Base-by-base conservation (phyloP, 345 rosid species). In the Corchorus capsularis region DNA sequence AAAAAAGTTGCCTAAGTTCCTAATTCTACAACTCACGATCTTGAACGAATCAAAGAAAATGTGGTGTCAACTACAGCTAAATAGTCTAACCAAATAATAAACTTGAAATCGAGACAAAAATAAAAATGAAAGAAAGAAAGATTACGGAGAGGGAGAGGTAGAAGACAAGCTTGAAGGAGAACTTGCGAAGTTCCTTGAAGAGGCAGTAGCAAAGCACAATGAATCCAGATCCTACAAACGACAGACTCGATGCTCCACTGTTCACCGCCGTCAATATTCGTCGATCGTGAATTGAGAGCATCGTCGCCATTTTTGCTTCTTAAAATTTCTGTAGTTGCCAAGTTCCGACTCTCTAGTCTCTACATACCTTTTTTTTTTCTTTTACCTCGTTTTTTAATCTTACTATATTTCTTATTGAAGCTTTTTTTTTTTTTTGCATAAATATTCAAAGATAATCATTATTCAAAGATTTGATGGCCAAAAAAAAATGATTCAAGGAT, bases 131-230 rank as follows among this genome's bases (percentile, higher is more conserved):
- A 73, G 73, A 46, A 46, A n/a, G 19, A 75, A 37, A 65, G 39
- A 79, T 66, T 89, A 91, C 98, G 4, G 97, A 89, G 80, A 93
- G 91, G 57, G 98, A 95, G 39, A 95, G 99, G 87, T 87, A 93
- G 90, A 93, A 91, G 83, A 95, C 91, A 84, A 95, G 99, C 90
- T 95, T 95, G 89, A 95, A 93, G 78, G 99, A 95, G 90, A 93
- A 90, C 79, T 95, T 95, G 84, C 96, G 93, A 49, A 95, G 98
- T 75, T 95, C 97, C 77, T 88, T 89, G 91, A 91, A 91, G 85
- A 95, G 97, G 35, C 83, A 80, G 78, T 95, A 95, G 85, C 99
- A 95, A 37, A 88, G 89, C 1, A 95, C 99, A 9, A 95, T 95
- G 87, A 95, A 95, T 37, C 93, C 81, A 19, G 99, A 95, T 17